Conservation (phyloP, 2,329 filamentous ascomycete species). For the Botrytis hyacinthi region DNA sequence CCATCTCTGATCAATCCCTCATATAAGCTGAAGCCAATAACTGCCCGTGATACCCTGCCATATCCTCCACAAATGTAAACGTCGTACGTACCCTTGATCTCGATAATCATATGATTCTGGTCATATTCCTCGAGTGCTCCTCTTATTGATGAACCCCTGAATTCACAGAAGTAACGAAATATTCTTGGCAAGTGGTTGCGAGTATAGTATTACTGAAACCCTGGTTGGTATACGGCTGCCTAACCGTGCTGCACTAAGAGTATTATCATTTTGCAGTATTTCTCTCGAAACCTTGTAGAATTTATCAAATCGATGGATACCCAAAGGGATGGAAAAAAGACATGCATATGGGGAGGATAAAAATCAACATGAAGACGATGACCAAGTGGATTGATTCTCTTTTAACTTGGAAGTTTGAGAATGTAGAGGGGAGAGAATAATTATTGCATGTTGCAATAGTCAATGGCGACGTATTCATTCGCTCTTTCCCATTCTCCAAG, state of each 20-base stretch:
- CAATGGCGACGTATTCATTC: constrained; percentile 37
- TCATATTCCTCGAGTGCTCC: constrained; percentile 28
- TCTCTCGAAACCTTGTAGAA: constrained; percentile 50
- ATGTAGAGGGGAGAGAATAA: constrained; percentile 48
- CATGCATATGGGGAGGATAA: constrained; percentile 44
- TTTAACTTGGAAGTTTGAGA: constrained; percentile 37
- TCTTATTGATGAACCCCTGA: constrained; percentile 35
- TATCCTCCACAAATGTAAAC: constrained; percentile 23
- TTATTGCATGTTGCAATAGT: constrained; percentile 51
- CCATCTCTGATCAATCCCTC: not conserved
- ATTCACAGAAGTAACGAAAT: constrained; percentile 39
- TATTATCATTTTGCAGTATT: constrained; percentile 21
- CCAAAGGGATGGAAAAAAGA: constrained; percentile 52
- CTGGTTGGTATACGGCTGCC: too few relatives aligned
- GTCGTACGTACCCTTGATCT: constrained; percentile 20
- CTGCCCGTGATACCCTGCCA: constrained; percentile 36
- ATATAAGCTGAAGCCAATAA: constrained; percentile 35
- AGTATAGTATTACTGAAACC: too few relatives aligned
- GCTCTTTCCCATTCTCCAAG: constrained; percentile 36
- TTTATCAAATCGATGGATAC: constrained; percentile 52
- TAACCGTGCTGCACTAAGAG: not conserved
- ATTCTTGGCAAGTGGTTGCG: constrained; percentile 36
- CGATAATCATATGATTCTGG: constrained; percentile 19
- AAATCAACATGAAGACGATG: not conserved
- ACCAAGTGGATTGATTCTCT: too few relatives aligned